These are phyloP conservation scores for Cladophialophora exuberans DNA, from an alignment of 2,329 filamentous ascomycete genomes.

Conservation along the genomic window DNA sequence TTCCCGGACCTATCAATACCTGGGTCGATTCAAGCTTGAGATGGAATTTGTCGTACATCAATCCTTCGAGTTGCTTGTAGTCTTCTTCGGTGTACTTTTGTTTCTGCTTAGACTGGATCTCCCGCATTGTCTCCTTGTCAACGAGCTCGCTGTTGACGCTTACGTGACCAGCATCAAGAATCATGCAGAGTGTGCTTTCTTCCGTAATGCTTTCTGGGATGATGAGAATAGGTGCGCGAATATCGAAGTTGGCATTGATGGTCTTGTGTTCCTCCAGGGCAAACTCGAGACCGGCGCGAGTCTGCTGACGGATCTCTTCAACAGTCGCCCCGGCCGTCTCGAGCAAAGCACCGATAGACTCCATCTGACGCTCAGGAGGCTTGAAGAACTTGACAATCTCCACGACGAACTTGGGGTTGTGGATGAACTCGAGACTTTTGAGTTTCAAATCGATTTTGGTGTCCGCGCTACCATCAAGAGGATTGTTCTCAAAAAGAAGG, in stretches of 20 bases:
- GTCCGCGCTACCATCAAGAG: constrained; percentile 88
- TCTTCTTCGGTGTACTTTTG: constrained; percentile 88
- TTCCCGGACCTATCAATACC: constrained; percentile 89
- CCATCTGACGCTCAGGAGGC: constrained; percentile 95
- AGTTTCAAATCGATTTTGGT: constrained; percentile 87
- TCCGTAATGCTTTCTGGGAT: constrained; percentile 89
- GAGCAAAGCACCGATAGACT: constrained; percentile 94
- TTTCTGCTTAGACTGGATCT: constrained; percentile 88
- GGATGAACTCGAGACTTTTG: constrained; percentile 94
- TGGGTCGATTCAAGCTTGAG: constrained; percentile 94
- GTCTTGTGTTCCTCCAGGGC: constrained; percentile 98
- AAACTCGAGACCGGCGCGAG: constrained; percentile 91
- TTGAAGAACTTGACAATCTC: constrained; percentile 95
- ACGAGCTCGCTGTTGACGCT: constrained; percentile 93
- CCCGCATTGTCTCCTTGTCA: constrained; percentile 83
- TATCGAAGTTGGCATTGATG: constrained; percentile 91
- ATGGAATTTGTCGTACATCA: constrained; percentile 98
- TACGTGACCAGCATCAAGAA: constrained; percentile 94
- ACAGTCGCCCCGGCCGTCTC: constrained; percentile 95
- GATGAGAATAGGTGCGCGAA: constrained; percentile 95
- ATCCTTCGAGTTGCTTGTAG: constrained; percentile 79
- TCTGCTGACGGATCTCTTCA: constrained; percentile 92
- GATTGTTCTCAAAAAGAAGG: constrained; percentile 91
- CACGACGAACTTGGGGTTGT: constrained; percentile 91
- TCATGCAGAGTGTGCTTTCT: constrained; percentile 80